Base-by-base conservation (phyloP, 768 basidiomycete species). In the Calocybe gangraenosa region DNA sequence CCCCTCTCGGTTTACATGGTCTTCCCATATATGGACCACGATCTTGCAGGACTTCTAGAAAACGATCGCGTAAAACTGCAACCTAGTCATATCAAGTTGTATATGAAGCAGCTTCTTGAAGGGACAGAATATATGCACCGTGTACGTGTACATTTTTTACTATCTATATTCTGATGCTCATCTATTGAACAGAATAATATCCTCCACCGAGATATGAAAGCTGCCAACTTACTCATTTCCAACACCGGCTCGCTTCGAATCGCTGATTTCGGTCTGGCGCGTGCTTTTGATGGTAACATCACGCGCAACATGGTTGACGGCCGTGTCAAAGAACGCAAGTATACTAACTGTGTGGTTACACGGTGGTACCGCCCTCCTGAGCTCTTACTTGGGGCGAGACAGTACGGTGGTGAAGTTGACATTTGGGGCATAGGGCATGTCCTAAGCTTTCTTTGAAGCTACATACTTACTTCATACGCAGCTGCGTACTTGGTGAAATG, bases 21-120 rank as follows among this genome's bases (percentile, higher is more conserved):
- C 33, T 99, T 98, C 58, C 96, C 96, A 0, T 99, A 97, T 67
- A 98, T 98, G 96, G 96, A 98, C 58, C 95, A 99, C 58, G 96
- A 99, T 65, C 79, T 99, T 9, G 92, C 95, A 2, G 96, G 96
- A 2, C 64, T 98, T 31, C 68, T 99, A 48, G 91, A 94, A 64
- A 97, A 98, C 59, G 85, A 89, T 48, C 78, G 87, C 20, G 93
- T 93, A 47, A 84, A 85, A 54, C 70, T 95, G 3, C 78, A 79
- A 40, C 81, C 84, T 7, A 85, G 85, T 54, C 82, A 92, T 50
- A 93, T 97, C 66, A 99, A 98, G 68, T 69, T 95, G 21, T 95
- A 97, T 64, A 90, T 95, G 83, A 86, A 84, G 64, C 96, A 99
- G 61, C 76, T 98, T 20, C 73, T 98, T n/a, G 87, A 94, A 62